These are phyloP conservation scores for Phytophthora tentaculata DNA, from an alignment of 352 stramenopile species.

Conservation along the genomic window DNA sequence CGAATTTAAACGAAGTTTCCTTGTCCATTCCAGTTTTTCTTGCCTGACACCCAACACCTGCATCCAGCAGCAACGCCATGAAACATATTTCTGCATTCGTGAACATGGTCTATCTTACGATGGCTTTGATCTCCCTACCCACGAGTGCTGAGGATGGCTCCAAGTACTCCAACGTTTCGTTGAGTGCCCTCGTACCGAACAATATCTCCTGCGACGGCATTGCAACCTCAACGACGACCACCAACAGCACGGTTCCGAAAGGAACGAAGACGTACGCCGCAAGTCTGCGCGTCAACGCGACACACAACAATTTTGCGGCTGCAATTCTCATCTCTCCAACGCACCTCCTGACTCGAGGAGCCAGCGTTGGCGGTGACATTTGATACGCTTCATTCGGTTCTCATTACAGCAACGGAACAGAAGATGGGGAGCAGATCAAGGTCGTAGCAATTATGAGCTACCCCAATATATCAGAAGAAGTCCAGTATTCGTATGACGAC, in stretches of 20 bases:
- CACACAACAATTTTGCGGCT: conserved; percentile 18
- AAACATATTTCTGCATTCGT: conserved; percentile 3
- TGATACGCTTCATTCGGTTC: conserved; percentile 21
- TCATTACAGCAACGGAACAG: conserved; percentile 23
- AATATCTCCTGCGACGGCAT: conserved; percentile 43
- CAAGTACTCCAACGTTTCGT: conserved; percentile 15
- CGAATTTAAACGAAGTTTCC: no score
- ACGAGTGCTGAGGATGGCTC: conserved; percentile 17
- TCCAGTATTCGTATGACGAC: conserved; percentile 41
- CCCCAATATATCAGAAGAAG: conserved; percentile 2
- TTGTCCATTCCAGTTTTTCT: conserved; percentile 18
- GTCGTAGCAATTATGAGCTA: conserved; percentile 21
- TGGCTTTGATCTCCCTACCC: not conserved
- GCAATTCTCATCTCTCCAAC: conserved; percentile 16
- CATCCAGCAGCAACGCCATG: not conserved
- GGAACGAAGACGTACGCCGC: conserved; percentile 43
- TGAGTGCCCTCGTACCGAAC: conserved; percentile 1
- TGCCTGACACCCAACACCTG: not conserved
- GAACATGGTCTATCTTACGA: not conserved
- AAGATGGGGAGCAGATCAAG: conserved; percentile 27
- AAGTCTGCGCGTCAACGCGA: conserved; percentile 22
- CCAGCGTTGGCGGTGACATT: conserved; percentile 1
- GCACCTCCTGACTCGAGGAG: conserved; percentile 11
- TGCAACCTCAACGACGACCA: not conserved
- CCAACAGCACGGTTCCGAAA: conserved; percentile 31